Base-by-base conservation (phyloP, 768 basidiomycete genomes). In the Tricholoma sp. region DNA sequence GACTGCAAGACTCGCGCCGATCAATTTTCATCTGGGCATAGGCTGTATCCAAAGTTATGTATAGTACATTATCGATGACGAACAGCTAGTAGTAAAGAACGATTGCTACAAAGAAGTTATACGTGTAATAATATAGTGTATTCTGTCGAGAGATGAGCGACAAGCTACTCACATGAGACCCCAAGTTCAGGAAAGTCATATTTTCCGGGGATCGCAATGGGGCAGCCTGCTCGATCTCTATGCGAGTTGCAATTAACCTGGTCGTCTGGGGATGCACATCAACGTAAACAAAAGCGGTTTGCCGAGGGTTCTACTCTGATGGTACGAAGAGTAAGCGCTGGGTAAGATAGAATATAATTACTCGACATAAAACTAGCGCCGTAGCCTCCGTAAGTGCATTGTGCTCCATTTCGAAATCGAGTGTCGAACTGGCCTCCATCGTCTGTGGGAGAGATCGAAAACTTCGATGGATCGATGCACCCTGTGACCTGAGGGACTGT, bases 171-270 rank as follows among this genome's bases (percentile, higher is more conserved):
- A 32, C 31, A 32, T 2, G 10, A 32, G 8, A 32, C 31, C 2
- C 31, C 31, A 8, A 8, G 6, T 11, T 21, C 43, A 45, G 74
- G 76, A 60, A 81, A 81, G 41, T 72, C 69, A 56, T 81, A 81
- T 16, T 59, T 70, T 2, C 80, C 80, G 19, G 79, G 79, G 54
- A 81, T 67, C 18, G 77, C 76, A 35, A 57, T 62, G 16, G 65
- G 64, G 57, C 80, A 80, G 0, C 80, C 78, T 29, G 65, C 64
- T 29, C 71, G 70, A 63, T 82, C 80, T 54, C 72, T 69, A 62
- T 82, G 78, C 7, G 80, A 81, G 62, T 82, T 80, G 57, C 80
- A 82, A 54, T 79, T 77, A 49, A 63, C 46, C 59, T 81, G 80
- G 51, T 81, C 80, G 53, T 75, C 63, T 9, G 61, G 61, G 6